Evolutionary conservation across 352 stramenopile species (phyloP).

Genomic region (Thalassiosira hispida): DNA sequence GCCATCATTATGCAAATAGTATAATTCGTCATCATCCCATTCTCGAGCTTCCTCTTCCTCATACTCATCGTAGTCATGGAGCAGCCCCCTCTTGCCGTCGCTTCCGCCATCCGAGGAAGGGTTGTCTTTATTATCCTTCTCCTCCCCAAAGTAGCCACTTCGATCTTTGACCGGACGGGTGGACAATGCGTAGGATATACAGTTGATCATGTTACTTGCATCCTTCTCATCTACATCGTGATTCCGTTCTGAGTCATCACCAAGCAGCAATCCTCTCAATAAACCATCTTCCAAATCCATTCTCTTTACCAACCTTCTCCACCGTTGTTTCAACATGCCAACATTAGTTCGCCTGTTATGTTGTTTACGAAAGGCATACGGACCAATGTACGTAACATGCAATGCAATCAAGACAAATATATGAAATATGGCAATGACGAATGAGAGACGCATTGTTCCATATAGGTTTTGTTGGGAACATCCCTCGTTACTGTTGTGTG

Average conservation of each 20-base stretch:
- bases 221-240: not conserved
- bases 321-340: not conserved
- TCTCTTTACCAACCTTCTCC: slow-evolving; percentile 5
- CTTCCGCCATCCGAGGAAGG: slow-evolving; percentile 5
- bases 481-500: not conserved
- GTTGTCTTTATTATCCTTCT: slow-evolving; percentile 14
- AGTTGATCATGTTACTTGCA: slow-evolving; percentile 31
- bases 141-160: slow-evolving; percentile 44
- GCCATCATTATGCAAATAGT: no score
- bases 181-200: slow-evolving; percentile 50
- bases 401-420: slow-evolving; percentile 51
- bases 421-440: slow-evolving; percentile 41
- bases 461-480: slow-evolving; percentile 57
- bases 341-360: not conserved
- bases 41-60: slow-evolving; percentile 7
- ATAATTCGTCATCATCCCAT: slow-evolving; percentile 1
- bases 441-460: slow-evolving; percentile 31
- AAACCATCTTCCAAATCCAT: no score
- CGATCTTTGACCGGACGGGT: slow-evolving; percentile 39
- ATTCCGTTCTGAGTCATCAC: not conserved
- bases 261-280: no score
- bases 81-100: not conserved
- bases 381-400: slow-evolving; percentile 62
- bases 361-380: slow-evolving; percentile 38
- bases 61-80: not conserved